Evolutionary conservation across 495 filamentous ascomycete species (phyloP), one percentile per base, ranked within the genome.

Genomic region (Aspergillus homomorphus): DNA sequence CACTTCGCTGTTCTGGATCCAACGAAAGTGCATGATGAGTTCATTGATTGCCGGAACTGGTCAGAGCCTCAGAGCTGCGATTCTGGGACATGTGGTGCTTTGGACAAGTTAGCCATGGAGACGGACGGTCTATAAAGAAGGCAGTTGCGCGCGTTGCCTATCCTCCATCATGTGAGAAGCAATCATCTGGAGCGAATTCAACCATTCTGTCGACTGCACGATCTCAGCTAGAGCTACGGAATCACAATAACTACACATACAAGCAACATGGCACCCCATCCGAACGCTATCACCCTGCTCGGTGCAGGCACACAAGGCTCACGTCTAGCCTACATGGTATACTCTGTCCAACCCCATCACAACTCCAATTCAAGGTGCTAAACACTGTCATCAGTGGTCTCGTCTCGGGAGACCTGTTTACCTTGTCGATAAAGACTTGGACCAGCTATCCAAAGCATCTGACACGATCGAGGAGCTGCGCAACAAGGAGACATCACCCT

Each of bases 261-360:
- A 5, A 30, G 4, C 4, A 51, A 30, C 0, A 51, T 51, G 48
- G 30, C 48, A 1, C 24, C 23, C 30, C 1, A 18, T 7, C 7
- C 23, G 48, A 51, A 51, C 48, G 48, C 48, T 30, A 23, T 51
- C 28, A 51, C 48, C 18, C 23, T 51, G 14, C 12, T 75, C 4
- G 73, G 73, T 3, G 73, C 73, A n/a, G 73, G 73, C 14, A 69
- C 66, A 24, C 73, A 77, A 61, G 73, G 73, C 9, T 58, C 65
- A 48, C 57, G 73, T 8, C 65, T 77, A 5, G 73, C 73, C 15
- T 73, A 69, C 45, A 77, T 77, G 73, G 73, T 77, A 62, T 44
- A 62, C 22, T 46, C 21, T 18, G 28, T 33, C 19, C 20, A 8
- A 10, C n/a, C 12, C 5, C 16, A 20, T 12, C 0, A 18, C 10